A percentile compares a stretch with the other conserved stretches of the same genome.
phyloP scores from a whole-genome alignment of 768 basidiomycete genomes.

The Termitomyces sp. region DNA sequence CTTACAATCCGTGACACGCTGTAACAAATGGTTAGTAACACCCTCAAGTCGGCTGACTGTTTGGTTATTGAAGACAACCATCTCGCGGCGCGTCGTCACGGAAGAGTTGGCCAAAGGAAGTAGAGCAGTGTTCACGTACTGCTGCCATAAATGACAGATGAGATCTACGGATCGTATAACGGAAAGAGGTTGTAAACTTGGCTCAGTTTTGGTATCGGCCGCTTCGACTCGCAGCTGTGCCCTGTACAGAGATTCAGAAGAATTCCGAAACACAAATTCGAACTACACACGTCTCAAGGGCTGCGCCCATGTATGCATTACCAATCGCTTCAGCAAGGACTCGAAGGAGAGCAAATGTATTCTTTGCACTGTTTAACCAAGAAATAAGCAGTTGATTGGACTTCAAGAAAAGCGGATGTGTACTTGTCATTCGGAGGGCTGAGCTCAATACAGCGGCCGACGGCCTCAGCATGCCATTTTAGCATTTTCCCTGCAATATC shows the following conservation, averaged over 20 bases:
- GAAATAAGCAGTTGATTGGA: background rate
- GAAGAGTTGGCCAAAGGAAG: slow-evolving; percentile 84
- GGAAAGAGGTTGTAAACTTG: slow-evolving; percentile 64
- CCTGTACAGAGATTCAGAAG: slow-evolving; percentile 37
- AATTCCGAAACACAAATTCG: background rate
- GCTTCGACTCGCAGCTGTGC: slow-evolving; percentile 69
- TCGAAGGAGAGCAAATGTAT: slow-evolving; percentile 78
- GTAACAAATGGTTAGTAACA: slow-evolving; percentile 74
- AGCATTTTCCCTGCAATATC: slow-evolving; percentile 87
- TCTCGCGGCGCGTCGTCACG: slow-evolving; percentile 87
- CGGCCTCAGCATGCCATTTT: slow-evolving; percentile 97
- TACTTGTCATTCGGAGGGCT: slow-evolving; percentile 82
- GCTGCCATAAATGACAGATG: slow-evolving; percentile 95
- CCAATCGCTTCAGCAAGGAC: slow-evolving; percentile 87
- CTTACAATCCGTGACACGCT: slow-evolving; percentile 81
- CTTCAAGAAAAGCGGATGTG: slow-evolving; percentile 29
- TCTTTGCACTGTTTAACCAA: slow-evolving; percentile 67
- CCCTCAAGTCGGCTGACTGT: slow-evolving; percentile 83
- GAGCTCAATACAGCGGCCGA: slow-evolving; percentile 91
- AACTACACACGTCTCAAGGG: slow-evolving; percentile 81
- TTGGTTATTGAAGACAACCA: slow-evolving; percentile 90
- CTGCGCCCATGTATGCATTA: slow-evolving; percentile 83
- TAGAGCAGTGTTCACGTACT: slow-evolving; percentile 88
- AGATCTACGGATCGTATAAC: slow-evolving; percentile 77
- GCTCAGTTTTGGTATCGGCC: slow-evolving; percentile 77